Evolutionary conservation across 495 filamentous ascomycete genomes (phyloP).

Genomic region (Poronia punctata): DNA sequence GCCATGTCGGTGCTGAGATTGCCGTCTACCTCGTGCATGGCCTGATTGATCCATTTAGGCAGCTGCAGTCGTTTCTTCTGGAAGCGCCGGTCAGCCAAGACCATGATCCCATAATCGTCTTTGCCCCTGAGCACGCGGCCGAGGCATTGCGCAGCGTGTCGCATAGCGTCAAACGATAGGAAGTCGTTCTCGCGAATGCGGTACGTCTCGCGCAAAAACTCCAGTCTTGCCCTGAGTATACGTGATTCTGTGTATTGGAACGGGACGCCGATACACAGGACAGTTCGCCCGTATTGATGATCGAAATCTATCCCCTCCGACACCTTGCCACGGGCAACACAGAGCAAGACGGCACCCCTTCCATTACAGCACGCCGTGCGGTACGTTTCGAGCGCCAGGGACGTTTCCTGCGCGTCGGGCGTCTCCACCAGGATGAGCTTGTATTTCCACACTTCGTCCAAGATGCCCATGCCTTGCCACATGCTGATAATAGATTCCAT

Average conservation of each 20-base stretch:
- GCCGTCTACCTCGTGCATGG: conserved; percentile 71
- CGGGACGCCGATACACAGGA: conserved; percentile 93
- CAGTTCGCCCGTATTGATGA: conserved; percentile 95
- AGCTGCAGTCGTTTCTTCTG: conserved; percentile 82
- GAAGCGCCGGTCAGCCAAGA: conserved; percentile 88
- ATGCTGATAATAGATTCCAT: conserved; percentile 98
- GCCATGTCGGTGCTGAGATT: conserved; percentile 95
- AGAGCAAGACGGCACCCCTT: conserved; percentile 84
- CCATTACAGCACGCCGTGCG: conserved; percentile 97
- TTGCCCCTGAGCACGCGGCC: conserved; percentile 94
- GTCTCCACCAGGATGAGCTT: conserved; percentile 98
- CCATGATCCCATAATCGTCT: conserved; percentile 99
- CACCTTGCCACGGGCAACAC: conserved; percentile 94
- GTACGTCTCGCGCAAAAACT: conserved; percentile 95
- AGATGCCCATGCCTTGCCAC: conserved; percentile 97
- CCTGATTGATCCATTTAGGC: conserved; percentile 95
- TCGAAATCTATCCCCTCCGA: conserved; percentile 99
- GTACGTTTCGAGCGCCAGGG: conserved; percentile 91
- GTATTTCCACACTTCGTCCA: conserved; percentile 98
- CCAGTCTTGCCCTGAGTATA: conserved; percentile 90
- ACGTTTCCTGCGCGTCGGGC: conserved; percentile 94
- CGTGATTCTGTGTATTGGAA: conserved; percentile 99
- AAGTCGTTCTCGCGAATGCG: conserved; percentile 97
- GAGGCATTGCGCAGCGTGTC: conserved; percentile 93
- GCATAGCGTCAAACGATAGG: conserved; percentile 97